A percentile compares a stretch with the other conserved stretches of the same genome.
These are phyloP conservation scores for Tulasnella sp. DNA, from an alignment of 768 basidiomycete species.

Conservation along the genomic window DNA sequence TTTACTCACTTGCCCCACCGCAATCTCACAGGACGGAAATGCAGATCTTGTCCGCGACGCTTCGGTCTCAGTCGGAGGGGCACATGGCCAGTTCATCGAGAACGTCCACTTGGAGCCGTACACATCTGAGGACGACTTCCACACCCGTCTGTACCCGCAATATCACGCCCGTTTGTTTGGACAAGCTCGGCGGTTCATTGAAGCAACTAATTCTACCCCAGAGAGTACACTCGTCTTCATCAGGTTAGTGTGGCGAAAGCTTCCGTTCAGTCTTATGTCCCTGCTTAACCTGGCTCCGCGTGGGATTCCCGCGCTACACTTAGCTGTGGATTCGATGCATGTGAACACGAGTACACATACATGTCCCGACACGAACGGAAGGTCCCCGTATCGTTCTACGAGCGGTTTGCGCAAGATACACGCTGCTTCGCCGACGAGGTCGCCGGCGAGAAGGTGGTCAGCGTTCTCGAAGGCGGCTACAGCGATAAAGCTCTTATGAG, in stretches of 20 bases:
- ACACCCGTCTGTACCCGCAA: constrained; percentile 55
- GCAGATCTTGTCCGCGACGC: constrained; percentile 70
- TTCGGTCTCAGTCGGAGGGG: constrained; percentile 62
- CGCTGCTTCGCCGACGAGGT: constrained; percentile 50
- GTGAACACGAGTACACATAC: constrained; percentile 75
- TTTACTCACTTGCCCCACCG: background rate
- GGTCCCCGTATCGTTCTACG: constrained; percentile 77
- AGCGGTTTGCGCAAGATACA: constrained; percentile 68
- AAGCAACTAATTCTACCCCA: constrained; percentile 42
- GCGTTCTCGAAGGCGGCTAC: constrained; percentile 92
- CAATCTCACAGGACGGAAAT: constrained; percentile 59
- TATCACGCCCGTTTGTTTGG: constrained; percentile 50
- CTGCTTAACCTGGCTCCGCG: background rate
- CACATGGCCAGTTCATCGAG: constrained; percentile 80
- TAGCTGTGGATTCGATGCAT: constrained; percentile 92
- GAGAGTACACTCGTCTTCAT: constrained; percentile 76
- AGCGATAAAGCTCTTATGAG: constrained; percentile 80
- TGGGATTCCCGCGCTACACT: background rate
- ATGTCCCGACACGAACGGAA: constrained; percentile 92
- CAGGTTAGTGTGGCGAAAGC: constrained; percentile 41
- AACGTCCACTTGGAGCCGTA: constrained; percentile 77
- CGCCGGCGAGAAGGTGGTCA: constrained; percentile 60
- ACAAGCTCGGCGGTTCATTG: constrained; percentile 60
- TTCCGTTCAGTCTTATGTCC: background rate
- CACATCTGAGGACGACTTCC: constrained; percentile 60